Base-by-base conservation (phyloP, 352 stramenopile genomes). In the Globisporangium lucens region DNA sequence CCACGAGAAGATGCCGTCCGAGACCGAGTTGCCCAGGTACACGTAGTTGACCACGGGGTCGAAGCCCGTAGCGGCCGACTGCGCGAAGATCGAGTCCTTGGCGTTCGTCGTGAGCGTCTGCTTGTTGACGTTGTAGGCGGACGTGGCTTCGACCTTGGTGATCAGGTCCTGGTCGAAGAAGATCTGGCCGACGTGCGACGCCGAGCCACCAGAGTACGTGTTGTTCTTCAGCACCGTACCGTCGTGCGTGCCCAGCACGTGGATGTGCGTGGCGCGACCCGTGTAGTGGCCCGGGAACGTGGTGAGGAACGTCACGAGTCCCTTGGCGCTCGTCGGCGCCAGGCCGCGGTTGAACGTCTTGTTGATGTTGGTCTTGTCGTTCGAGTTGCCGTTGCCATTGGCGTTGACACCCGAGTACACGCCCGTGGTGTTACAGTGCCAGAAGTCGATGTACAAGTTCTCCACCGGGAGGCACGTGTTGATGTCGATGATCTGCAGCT, bases 1-100 rank as follows among this genome's bases (percentile, higher is more conserved):
- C 70, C 70, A 75, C 20, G 66, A 41, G 49, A 67, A 75, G 41
- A 72, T 49, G 24, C 70, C 66, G 33, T 75, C 70, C 0, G 56
- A 36, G 13, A 72, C 66, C 7, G 52, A 49, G 51, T 75, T 61
- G 10, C 69, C 69, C 20, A 75, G 66, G 15, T 66, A 46, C 12
- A 63, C 65, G 63, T 68, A 68, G 22, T 68, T 33, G n/a, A 68
- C 35, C 20, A 68, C 33, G 2, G 65, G 57, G 30, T 70, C 65
- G 20, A 66, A 66, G 10, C 43, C 33, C 13, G 56, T 36, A n/a
- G 47, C 65, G 6, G 65, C 65, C 4, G 56, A 60, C 43, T 70
- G 65, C 17, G 58, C 17, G 27, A 70, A 70, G 65, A 66, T 66
- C 17, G 7, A 17, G 24, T 66, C 65, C n/a, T 53, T 56, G 17